Base-by-base conservation (phyloP, 768 basidiomycete genomes). In the Psilocybe cubensis region DNA sequence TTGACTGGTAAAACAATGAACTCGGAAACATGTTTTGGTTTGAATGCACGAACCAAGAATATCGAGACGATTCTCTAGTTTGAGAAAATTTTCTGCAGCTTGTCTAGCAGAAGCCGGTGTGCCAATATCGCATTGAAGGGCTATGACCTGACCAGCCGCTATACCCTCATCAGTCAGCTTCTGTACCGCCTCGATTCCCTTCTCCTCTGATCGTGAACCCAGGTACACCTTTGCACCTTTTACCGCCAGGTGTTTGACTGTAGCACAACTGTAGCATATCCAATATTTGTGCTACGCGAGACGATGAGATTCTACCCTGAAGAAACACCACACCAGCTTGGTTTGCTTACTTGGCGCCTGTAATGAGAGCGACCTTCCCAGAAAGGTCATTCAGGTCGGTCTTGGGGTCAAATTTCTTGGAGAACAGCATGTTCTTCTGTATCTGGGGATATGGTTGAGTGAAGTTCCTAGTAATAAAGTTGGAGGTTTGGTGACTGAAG, bases 311-410 rank as follows among this genome's bases (percentile, higher is more conserved):
- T 4, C 7, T n/a, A n/a, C n/a, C n/a, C n/a, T n/a, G n/a, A n/a
- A n/a, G n/a, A n/a, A n/a, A n/a, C n/a, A n/a, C n/a, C n/a, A n/a
- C n/a, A n/a, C n/a, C n/a, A n/a, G n/a, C n/a, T n/a, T n/a, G n/a
- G n/a, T n/a, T n/a, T n/a, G n/a, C 76, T 62, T 53, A 83, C 80
- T 83, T 84, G 44, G 76, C 82, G 8, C 84, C 83, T 0, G 83
- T 85, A n/a, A 86, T 79, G 25, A 83, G 64, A 38, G 70, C 62
- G 23, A 85, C 80, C 66, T 82, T 82, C 12, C 77, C 80, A 0
- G 63, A 66, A 8, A 81, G 69, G 57, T 80, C 75, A 10, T 72
- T 71, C 23, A 84, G 59, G 56, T 80, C 79, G 2, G 51, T 69
- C 0, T 63, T 43, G n/a, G 69, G 64, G 38, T 65, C 52, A 66